Evolutionary conservation across 2,329 filamentous ascomycete species (phyloP).

Genomic region (Lecanosticta acicola): DNA sequence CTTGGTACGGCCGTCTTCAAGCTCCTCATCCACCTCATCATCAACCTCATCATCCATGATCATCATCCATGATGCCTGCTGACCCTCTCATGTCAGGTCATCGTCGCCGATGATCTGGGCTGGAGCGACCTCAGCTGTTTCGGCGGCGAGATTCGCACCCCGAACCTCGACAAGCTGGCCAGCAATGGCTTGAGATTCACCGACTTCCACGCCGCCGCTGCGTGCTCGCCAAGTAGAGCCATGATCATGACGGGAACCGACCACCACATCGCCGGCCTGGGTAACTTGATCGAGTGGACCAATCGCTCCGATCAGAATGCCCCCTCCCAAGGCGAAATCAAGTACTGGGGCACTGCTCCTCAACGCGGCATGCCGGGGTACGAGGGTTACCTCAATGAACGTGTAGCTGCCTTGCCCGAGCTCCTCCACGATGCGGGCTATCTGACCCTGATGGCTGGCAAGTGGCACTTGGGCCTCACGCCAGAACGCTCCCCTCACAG

Average conservation of each 20-base stretch:
- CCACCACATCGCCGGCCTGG: conserved; percentile 55
- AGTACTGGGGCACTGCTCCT: conserved; percentile 46
- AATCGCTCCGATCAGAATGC: conserved; percentile 51
- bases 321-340: conserved; percentile 42
- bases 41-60: too few species aligned
- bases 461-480: conserved; percentile 59
- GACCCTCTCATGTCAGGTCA: conserved; percentile 34
- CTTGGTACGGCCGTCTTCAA: conserved; percentile 35
- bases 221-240: conserved; percentile 59
- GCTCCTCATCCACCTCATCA: too few species aligned
- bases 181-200: conserved; percentile 53
- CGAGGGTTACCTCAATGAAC: conserved; percentile 58
- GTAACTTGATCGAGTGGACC: conserved; percentile 55
- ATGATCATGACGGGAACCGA: conserved; percentile 64
- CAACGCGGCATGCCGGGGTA: conserved; percentile 57
- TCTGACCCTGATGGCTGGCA: conserved; percentile 56
- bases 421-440: conserved; percentile 55
- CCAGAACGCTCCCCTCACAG: conserved; percentile 52
- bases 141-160: conserved; percentile 56
- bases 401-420: conserved; percentile 55
- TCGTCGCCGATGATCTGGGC: conserved; percentile 33
- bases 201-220: conserved; percentile 60
- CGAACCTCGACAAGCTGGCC: conserved; percentile 51
- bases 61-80: too few species aligned
- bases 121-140: conserved; percentile 53